Percentiles rank a stretch among this genome's conserved stretches.
These are phyloP conservation scores for Mariannaea elegans DNA, from an alignment of 2,329 filamentous ascomycete genomes.

Conservation along the genomic window DNA sequence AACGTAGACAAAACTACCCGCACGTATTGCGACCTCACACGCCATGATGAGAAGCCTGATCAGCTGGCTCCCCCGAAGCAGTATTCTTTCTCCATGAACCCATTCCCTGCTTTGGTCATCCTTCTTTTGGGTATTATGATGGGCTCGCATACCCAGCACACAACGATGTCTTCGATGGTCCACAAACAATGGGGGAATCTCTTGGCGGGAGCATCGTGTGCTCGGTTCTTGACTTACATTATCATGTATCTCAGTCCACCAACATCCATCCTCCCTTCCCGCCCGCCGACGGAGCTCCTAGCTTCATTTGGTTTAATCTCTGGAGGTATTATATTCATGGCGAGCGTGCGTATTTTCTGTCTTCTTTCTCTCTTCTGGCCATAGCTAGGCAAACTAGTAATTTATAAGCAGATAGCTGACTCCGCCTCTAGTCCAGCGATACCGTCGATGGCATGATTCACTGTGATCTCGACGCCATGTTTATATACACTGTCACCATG, in stretches of 20 bases:
- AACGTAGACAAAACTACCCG: slow-evolving; percentile 44
- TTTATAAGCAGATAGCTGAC: no score
- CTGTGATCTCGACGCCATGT: slow-evolving; percentile 10
- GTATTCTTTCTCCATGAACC: slow-evolving; percentile 74
- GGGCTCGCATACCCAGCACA: slow-evolving; percentile 85
- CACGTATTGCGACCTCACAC: background rate
- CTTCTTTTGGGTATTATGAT: slow-evolving; percentile 91
- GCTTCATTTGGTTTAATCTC: slow-evolving; percentile 17
- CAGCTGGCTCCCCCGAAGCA: background rate
- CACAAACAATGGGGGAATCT: slow-evolving; percentile 93
- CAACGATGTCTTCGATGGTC: slow-evolving; percentile 86
- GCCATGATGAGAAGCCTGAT: background rate
- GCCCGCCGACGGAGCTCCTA: slow-evolving; percentile 17
- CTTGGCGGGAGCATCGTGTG: slow-evolving; percentile 79
- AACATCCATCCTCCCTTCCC: slow-evolving; percentile 3
- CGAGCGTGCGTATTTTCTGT: slow-evolving; percentile 21
- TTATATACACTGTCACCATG: slow-evolving; percentile 18
- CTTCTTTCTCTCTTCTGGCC: background rate
- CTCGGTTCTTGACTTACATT: slow-evolving; percentile 80
- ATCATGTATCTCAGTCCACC: slow-evolving; percentile 78
- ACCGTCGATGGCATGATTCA: slow-evolving; percentile 14
- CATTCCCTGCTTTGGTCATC: slow-evolving; percentile 85
- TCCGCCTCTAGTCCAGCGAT: slow-evolving; percentile 3
- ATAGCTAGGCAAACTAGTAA: background rate
- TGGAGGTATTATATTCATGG: slow-evolving; percentile 20